Percentiles rank a stretch among this genome's conserved stretches.
Conservation (phyloP, 2,329 filamentous ascomycete genomes). For the Knufia petricola region DNA sequence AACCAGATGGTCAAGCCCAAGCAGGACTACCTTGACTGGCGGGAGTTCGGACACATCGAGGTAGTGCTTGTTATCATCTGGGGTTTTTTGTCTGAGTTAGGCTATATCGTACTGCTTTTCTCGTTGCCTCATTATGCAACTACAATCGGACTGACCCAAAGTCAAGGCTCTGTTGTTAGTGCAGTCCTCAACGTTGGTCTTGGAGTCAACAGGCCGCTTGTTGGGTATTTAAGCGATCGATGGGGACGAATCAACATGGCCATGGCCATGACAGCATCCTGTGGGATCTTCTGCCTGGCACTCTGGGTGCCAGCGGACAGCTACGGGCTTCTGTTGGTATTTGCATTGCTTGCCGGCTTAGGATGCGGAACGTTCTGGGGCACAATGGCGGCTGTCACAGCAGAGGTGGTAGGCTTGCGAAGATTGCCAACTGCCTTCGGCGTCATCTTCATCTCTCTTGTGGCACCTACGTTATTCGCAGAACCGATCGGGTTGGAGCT, state of each 20-base stretch:
- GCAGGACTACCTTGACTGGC: constrained; percentile 21
- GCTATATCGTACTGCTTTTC: constrained; percentile 40
- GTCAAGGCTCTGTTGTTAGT: constrained; percentile 33
- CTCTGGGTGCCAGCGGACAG: constrained; percentile 39
- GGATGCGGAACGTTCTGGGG: constrained; percentile 40
- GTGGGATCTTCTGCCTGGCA: constrained; percentile 31
- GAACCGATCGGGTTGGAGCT: constrained; percentile 19
- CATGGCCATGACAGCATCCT: constrained; percentile 31
- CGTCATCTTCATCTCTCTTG: constrained; percentile 16
- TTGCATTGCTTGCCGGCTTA: constrained; percentile 35
- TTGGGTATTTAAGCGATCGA: constrained; percentile 38
- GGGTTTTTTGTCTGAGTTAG: constrained; percentile 38
- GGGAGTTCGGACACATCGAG: constrained; percentile 18
- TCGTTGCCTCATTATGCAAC: constrained; percentile 39
- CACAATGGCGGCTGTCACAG: constrained; percentile 8
- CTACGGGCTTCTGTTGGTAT: constrained; percentile 36
- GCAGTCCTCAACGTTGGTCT: constrained; percentile 41
- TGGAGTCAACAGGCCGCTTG: constrained; percentile 37
- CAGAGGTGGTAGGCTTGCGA: constrained; percentile 18
- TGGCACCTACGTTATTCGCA: constrained; percentile 17
- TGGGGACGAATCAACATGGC: constrained; percentile 37
- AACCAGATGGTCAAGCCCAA: constrained; percentile 21
- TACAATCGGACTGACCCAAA: constrained; percentile 33
- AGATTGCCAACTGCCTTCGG: constrained; percentile 16
- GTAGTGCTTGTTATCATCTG: constrained; percentile 27